Evolutionary conservation across 73 alveolate species (phyloP).

Genomic region (Breviolum minutum): DNA sequence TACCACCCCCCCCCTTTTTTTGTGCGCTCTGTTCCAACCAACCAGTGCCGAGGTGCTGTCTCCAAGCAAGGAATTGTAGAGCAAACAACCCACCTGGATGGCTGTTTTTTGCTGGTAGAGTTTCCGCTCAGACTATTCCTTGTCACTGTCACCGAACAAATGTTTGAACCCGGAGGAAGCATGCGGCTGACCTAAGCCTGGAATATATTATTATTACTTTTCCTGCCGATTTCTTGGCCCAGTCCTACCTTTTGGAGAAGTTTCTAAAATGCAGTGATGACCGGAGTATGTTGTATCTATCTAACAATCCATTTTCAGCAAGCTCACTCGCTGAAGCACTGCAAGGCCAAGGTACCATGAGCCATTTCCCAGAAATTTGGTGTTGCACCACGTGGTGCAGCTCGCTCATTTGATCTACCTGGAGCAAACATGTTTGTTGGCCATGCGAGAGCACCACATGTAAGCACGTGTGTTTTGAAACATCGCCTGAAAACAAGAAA

Average conservation of each 20-base stretch:
- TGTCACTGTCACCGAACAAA: too few relatives aligned
- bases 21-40: neutral
- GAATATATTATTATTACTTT: too few relatives aligned
- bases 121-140: too few relatives aligned
- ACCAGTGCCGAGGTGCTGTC: neutral
- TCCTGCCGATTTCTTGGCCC: too few relatives aligned
- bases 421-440: too few relatives aligned
- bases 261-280: too few relatives aligned
- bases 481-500: neutral
- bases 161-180: too few relatives aligned
- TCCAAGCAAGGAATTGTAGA: conserved; percentile 11
- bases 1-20: neutral
- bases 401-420: conserved; percentile 48
- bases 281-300: too few relatives aligned
- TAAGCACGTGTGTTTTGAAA: neutral
- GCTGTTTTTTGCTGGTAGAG: too few relatives aligned
- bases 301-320: neutral
- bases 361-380: conserved; percentile 42
- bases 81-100: conserved; percentile 42
- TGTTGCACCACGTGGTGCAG: conserved; percentile 35
- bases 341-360: neutral
- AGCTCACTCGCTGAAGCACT: neutral
- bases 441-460: neutral
- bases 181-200: too few relatives aligned
- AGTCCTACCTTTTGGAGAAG: too few relatives aligned